Conservation (phyloP, 148 eudicot species). For the Rhododendron simsii region DNA sequence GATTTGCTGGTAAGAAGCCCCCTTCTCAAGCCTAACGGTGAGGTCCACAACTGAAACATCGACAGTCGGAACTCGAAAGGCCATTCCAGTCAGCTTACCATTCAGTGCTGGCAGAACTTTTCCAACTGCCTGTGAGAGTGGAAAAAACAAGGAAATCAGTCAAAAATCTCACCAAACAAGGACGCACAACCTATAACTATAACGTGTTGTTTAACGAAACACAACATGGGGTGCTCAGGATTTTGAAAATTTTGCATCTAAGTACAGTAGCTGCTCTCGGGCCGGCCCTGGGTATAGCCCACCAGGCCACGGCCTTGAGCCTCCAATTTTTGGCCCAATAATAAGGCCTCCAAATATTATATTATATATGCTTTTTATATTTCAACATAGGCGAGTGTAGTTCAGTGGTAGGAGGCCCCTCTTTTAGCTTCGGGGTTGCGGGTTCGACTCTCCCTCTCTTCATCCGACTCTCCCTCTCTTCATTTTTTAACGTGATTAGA, state of each 20-base stretch:
- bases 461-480: too few species aligned
- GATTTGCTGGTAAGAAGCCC: constrained; percentile 50
- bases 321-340: too few species aligned
- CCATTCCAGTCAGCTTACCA: constrained; percentile 76
- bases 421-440: too few species aligned
- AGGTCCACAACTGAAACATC: constrained; percentile 82
- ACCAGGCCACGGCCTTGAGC: too few species aligned
- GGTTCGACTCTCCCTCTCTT: too few species aligned
- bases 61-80: constrained; percentile 73
- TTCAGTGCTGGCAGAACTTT: constrained; percentile 68
- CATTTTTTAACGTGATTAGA: too few species aligned
- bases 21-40: constrained; percentile 68
- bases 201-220: too few species aligned
- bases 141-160: background rate
- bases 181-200: background rate
- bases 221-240: background rate
- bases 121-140: constrained; percentile 53
- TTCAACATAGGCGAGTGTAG: too few species aligned
- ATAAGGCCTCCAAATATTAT: too few species aligned
- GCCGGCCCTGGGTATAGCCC: too few species aligned
- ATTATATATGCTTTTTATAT: too few species aligned
- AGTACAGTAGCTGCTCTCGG: background rate
- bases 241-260: background rate
- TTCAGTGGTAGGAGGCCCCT: too few species aligned
- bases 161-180: background rate